A percentile compares a stretch with the other conserved stretches of the same genome.
These are phyloP conservation scores for Spizellomyces sp. DNA, from an alignment of 192 early-diverging fungal genomes.

Conservation along the genomic window DNA sequence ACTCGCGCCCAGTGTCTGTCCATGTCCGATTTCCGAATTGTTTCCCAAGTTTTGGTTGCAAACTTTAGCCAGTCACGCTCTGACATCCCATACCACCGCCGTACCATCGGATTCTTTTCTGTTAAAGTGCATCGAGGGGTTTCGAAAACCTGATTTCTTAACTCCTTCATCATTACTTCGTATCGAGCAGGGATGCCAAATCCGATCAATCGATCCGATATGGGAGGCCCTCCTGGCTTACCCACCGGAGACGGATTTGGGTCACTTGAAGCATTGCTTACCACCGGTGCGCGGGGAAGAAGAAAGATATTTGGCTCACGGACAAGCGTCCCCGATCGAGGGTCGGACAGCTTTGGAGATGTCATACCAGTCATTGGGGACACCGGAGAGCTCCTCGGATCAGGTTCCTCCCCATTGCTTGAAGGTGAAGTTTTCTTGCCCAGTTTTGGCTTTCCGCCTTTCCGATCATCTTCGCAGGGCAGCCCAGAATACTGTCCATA, in stretches of 20 bases:
- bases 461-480: too few species aligned
- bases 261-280: not conserved
- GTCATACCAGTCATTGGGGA: too few species aligned
- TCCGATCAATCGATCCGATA: not conserved
- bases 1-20: conserved; percentile 4
- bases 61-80: conserved; percentile 30
- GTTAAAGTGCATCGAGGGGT: conserved; percentile 6
- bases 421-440: too few species aligned
- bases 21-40: conserved; percentile 25
- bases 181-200: conserved; percentile 17
- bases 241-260: not conserved
- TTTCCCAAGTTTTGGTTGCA: conserved; percentile 25
- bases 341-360: too few species aligned
- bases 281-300: not conserved
- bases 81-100: conserved; percentile 15
- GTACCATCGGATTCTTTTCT: not conserved
- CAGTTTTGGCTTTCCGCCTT: too few species aligned
- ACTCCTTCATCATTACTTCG: conserved; percentile 8
- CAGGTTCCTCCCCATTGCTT: too few species aligned
- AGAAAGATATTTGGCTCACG: conserved; percentile 19
- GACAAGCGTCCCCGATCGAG: too few species aligned
- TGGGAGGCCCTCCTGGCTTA: too few species aligned
- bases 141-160: conserved; percentile 16
- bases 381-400: too few species aligned
- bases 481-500: too few species aligned